Evolutionary conservation across 225 moss, liverwort and hornwort species (phyloP).

Genomic region (Physcomitrellopsis africana): DNA sequence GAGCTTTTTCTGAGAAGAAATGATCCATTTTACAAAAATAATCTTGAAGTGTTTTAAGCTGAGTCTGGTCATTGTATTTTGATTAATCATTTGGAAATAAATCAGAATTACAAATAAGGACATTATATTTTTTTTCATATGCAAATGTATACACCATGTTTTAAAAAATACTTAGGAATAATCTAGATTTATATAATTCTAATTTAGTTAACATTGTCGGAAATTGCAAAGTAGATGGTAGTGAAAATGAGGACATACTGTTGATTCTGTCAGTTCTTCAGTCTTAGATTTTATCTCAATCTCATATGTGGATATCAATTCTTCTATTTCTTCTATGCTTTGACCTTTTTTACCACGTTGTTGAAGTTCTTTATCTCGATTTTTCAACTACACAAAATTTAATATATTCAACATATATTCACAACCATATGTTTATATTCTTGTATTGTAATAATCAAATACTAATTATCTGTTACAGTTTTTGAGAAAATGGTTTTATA

Average conservation of each 20-base stretch:
- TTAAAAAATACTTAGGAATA: neutral
- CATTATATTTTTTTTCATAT: no score
- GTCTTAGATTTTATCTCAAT: conserved; percentile 53
- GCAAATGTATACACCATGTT: no score
- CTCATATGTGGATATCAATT: conserved; percentile 65
- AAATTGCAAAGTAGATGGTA: accelerated
- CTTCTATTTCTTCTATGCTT: conserved; percentile 80
- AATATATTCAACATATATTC: no score
- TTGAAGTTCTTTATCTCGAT: conserved; percentile 67
- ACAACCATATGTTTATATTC: no score
- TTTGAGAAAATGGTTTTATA: neutral
- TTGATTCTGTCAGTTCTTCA: conserved; percentile 33
- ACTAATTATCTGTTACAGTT: no score
- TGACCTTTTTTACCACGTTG: conserved; percentile 73
- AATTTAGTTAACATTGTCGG: neutral
- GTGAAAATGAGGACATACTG: conserved; percentile 23
- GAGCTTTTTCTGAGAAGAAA: conserved; percentile 28
- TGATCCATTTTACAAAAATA: conserved; percentile 26
- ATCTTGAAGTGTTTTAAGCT: neutral
- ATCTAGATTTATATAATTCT: neutral
- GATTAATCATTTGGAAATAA: neutral
- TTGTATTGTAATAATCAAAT: no score
- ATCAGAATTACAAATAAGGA: no score
- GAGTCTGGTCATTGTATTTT: neutral
- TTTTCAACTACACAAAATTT: conserved; percentile 39